Conservation (phyloP, 768 basidiomycete genomes). For the Russula sp. region DNA sequence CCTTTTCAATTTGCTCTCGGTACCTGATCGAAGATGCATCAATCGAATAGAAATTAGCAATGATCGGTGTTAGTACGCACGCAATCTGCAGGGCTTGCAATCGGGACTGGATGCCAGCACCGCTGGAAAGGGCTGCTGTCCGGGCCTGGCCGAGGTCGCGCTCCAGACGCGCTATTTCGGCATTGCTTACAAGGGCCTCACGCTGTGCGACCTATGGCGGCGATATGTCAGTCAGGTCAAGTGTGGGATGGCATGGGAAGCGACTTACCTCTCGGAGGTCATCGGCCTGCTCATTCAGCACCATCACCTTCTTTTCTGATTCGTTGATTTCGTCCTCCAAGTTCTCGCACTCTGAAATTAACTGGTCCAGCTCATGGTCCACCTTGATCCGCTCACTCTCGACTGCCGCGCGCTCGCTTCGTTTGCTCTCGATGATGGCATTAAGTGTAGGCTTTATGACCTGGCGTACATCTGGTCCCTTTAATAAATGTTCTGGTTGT, state of each 20-base stretch:
- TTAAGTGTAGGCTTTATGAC: conserved; percentile 72
- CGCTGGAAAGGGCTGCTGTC: conserved; percentile 68
- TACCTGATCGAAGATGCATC: conserved; percentile 39
- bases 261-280: conserved; percentile 67
- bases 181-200: conserved; percentile 59
- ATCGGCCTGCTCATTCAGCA: conserved; percentile 67
- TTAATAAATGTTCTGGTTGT: conserved; percentile 59
- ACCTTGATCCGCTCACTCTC: conserved; percentile 75
- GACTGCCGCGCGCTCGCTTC: conserved; percentile 57
- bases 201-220: conserved; percentile 60
- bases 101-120: conserved; percentile 75
- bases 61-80: conserved; percentile 35
- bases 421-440: conserved; percentile 61
- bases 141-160: conserved; percentile 67
- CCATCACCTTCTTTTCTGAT: conserved; percentile 64
- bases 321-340: conserved; percentile 70
- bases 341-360: conserved; percentile 71
- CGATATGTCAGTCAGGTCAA: not conserved
- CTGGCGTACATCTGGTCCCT: conserved; percentile 63
- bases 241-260: not conserved
- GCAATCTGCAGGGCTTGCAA: conserved; percentile 71
- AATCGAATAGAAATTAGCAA: conserved; percentile 4
- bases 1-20: conserved; percentile 71
- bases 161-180: conserved; percentile 60
- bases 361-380: conserved; percentile 76